Evolutionary conservation across 2,329 filamentous ascomycete genomes (phyloP), one percentile per base, ranked within the genome.

Genomic region (Dactylellina haptotyla): DNA sequence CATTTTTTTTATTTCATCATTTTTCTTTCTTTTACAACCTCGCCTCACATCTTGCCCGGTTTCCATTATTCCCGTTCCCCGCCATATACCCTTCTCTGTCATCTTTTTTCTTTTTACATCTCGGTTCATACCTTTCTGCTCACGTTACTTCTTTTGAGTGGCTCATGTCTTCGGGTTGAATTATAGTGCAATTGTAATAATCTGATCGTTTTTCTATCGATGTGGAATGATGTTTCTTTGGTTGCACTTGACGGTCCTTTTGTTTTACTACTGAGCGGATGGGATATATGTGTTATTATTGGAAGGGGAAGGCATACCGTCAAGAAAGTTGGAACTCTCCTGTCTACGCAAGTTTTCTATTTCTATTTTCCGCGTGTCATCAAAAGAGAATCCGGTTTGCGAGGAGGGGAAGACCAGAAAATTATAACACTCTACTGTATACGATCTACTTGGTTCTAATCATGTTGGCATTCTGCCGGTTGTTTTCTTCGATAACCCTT

Each of bases 131-230:
- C 45, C 4, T 41, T 62, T 25, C 41, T 46, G 1, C 23, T 65
- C 16, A 48, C 18, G 20, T 56, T 26, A 46, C 41, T 58, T 71
- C 58, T 56, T 50, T 73, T 61, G 61, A 66, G 45, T 73, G 48
- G 56, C 64, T 69, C 50, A 62, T 65, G 69, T 73, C 48, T 66
- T 73, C 51, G 45, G 61, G 69, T 46, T 56, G 61, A 73, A 66
- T 51, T 73, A 16, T 73, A 73, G 69, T 73, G 61, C 69, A 73
- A 66, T 73, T 73, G 69, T 73, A 73, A 73, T 73, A 61, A 66
- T 57, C 62, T 73, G 69, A 66, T 69, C 54, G 46, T 69, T 67
- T 64, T 66, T 45, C 41, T 71, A 57, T 59, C 58, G 58, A 71
- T 71, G 66, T 63, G 59, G 50, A 65, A n/a, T 72, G 67, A 51